These are phyloP conservation scores for Rhododendron simsii DNA, from an alignment of 148 eudicot genomes.

Conservation along the genomic window DNA sequence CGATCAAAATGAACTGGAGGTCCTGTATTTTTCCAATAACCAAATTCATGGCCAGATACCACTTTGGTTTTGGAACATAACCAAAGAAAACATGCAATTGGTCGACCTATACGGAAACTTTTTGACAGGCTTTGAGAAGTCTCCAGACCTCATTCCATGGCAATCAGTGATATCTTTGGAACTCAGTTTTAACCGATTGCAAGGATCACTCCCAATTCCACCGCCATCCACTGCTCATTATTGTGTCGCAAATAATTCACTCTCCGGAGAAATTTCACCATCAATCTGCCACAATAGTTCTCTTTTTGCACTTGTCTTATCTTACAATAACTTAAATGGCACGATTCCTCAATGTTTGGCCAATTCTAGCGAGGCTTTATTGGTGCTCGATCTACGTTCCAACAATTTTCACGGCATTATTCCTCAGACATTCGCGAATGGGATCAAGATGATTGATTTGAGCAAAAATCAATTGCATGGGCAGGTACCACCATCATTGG, in stretches of 20 bases:
- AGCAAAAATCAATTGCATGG: neutral
- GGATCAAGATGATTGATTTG: neutral
- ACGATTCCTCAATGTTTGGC: constrained; percentile 17
- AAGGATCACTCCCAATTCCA: neutral
- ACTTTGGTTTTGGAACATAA: neutral
- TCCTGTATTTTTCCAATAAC: neutral
- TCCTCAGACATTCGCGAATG: neutral
- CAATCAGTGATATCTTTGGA: neutral
- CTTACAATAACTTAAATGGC: constrained; percentile 16
- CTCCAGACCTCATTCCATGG: neutral
- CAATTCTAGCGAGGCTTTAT: constrained; percentile 11
- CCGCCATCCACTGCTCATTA: neutral
- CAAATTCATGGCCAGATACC: neutral
- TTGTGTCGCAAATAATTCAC: neutral
- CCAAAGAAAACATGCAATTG: neutral
- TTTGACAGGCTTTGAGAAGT: neutral
- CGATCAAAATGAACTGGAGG: neutral
- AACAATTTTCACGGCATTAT: neutral
- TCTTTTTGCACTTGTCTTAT: constrained; percentile 12
- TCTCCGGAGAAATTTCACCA: constrained; percentile 12
- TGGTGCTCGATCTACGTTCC: constrained; percentile 27
- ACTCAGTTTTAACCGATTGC: neutral
- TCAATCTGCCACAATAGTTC: constrained; percentile 19
- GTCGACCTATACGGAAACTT: neutral
- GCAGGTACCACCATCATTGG: constrained; percentile 10